These are phyloP conservation scores for Rhodotorula babjevae DNA, from an alignment of 768 basidiomycete genomes.

Conservation along the genomic window DNA sequence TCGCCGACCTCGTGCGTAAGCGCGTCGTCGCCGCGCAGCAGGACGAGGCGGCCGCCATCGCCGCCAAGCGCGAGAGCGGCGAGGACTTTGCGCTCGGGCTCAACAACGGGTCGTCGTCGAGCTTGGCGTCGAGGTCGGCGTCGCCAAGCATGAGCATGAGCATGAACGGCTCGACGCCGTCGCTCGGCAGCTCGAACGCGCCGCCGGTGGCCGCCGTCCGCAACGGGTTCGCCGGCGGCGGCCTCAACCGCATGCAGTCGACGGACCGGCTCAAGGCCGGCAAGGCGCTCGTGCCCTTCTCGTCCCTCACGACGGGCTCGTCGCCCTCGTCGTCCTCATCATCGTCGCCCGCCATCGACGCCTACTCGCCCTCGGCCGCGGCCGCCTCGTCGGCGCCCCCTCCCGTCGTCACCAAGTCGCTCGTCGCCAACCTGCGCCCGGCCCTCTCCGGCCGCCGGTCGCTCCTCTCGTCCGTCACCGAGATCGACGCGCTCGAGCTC, in stretches of 20 bases:
- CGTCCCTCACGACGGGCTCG: conserved; percentile 1
- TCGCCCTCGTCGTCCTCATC: too few species aligned
- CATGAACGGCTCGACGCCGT: conserved; percentile 15
- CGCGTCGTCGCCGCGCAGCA: conserved; percentile 26
- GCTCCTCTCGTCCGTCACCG: conserved; percentile 63
- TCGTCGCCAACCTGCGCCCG: conserved; percentile 64
- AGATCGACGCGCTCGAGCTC: conserved; percentile 87
- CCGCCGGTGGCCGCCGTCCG: background rate
- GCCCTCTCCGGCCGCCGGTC: conserved; percentile 44
- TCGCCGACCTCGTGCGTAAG: conserved; percentile 46
- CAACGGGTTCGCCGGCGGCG: background rate
- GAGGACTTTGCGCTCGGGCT: background rate
- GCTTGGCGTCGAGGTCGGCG: conserved; percentile 4
- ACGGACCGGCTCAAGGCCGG: conserved; percentile 41
- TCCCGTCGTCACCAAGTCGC: conserved; percentile 74
- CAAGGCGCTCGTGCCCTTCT: conserved; percentile 23
- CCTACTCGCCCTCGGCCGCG: conserved; percentile 45
- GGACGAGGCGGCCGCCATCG: background rate
- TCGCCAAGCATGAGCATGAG: background rate
- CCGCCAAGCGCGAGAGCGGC: background rate
- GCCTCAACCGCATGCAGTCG: conserved; percentile 24
- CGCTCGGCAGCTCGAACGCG: background rate
- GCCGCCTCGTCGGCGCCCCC: conserved; percentile 57
- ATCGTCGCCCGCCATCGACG: conserved; percentile 7
- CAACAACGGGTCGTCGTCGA: conserved; percentile 14